Evolutionary conservation across 2,329 filamentous ascomycete genomes (phyloP), one percentile per base, ranked within the genome.

Genomic region (Samsoniella hepiali): DNA sequence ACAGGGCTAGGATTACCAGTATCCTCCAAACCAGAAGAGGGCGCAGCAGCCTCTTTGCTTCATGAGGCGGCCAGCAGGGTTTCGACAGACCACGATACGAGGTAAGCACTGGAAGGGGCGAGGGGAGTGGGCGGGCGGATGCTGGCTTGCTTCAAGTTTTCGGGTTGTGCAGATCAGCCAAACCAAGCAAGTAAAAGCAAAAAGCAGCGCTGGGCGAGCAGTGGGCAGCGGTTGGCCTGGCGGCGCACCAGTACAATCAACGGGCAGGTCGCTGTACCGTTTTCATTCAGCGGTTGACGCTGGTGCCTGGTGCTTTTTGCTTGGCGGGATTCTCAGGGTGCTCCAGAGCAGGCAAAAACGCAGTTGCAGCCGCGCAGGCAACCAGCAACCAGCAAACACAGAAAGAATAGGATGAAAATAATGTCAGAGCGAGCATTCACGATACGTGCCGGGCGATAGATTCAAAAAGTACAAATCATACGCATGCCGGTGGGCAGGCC

Each of bases 21-120:
- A 58, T 36, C 38, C 47, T 60, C 36, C 58, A 32, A 53, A 22
- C 32, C 34, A 47, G 27, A 40, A 38, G 58, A 38, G 55, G 58
- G 58, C 49, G 58, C 58, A 62, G 31, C 50, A 45, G 58, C 49
- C 38, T n/a, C 29, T 45, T 54, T 54, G 29, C 38, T 51, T 53
- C 58, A 61, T 54, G 58, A 54, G 49, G 42, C 40, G 15, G 15
- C 17, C 17, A 49, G 44, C 32, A 58, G 32, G 56, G 40, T 27
- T 56, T 22, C 11, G 31, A 32, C 47, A 31, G 32, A 29, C 27
- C 27, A 57, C 36, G 53, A 40, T 29, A 55, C 31, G 36, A 38
- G 50, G 50, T 13, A 11, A 50, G 47, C 47, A 34, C 49, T 34
- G 32, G 34, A 31, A n/a, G 34, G 8, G 22, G 51, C 31, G 22